A percentile compares a stretch with the other conserved stretches of the same genome.
These are phyloP conservation scores for Paramecium sexaurelia DNA, from an alignment of 73 alveolate species.

Conservation along the genomic window DNA sequence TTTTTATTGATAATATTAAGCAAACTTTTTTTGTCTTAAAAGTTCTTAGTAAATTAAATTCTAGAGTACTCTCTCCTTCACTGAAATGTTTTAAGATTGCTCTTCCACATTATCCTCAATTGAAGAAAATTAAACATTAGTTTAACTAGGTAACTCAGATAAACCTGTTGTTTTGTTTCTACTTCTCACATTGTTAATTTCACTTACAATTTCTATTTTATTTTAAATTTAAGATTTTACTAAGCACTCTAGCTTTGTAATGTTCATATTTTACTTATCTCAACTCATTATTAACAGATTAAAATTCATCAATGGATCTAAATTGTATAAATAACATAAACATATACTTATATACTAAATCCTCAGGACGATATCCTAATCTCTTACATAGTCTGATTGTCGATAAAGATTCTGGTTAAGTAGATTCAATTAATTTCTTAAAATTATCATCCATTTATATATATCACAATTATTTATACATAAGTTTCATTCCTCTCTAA, in stretches of 20 bases:
- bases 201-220: slow-evolving; percentile 22
- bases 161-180: background rate
- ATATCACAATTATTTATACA: background rate
- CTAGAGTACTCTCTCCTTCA: background rate
- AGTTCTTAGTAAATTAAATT: background rate
- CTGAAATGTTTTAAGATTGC: background rate
- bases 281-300: background rate
- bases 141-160: background rate
- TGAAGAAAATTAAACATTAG: background rate
- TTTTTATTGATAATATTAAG: slow-evolving; percentile 10
- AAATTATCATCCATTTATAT: background rate
- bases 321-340: background rate
- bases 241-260: slow-evolving; percentile 4
- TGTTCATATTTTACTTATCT: slow-evolving; percentile 18
- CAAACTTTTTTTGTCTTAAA: background rate
- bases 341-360: background rate
- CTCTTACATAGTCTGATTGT: slow-evolving; percentile 7
- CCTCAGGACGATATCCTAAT: slow-evolving; percentile 21
- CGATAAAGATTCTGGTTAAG: slow-evolving; percentile 13
- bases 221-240: background rate
- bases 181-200: slow-evolving; percentile 20
- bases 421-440: slow-evolving; percentile 7
- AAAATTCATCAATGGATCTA: background rate
- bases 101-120: background rate
- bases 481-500: background rate